phyloP scores from a whole-genome alignment of 2,329 filamentous ascomycete genomes.

The Colletotrichum noveboracense region DNA sequence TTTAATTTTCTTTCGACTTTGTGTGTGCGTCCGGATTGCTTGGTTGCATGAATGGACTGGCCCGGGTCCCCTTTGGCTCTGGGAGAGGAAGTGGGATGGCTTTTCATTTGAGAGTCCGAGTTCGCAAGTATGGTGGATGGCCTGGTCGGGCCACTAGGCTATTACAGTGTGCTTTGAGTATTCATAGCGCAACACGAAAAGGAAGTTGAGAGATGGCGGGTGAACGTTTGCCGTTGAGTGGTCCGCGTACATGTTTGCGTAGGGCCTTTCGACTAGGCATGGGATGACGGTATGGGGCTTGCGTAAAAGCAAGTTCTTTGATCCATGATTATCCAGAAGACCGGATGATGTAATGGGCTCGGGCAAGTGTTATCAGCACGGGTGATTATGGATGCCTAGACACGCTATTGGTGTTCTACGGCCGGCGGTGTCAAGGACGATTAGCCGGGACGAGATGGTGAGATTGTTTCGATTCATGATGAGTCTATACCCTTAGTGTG shows the following conservation, averaged over 20 bases:
- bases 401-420: background rate
- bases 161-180: conserved; percentile 4
- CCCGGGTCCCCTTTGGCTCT: background rate
- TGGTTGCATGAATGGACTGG: background rate
- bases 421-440: background rate
- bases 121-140: background rate
- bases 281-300: background rate
- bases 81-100: background rate
- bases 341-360: background rate
- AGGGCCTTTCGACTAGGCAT: background rate
- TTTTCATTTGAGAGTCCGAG: background rate
- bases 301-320: no score
- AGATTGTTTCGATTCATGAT: conserved; percentile 22
- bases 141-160: background rate
- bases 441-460: background rate
- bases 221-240: conserved; percentile 2
- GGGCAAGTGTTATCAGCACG: background rate
- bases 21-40: background rate
- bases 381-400: background rate
- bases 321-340: background rate
- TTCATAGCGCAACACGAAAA: conserved; percentile 20
- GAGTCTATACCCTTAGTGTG: conserved; percentile 25
- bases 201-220: conserved; percentile 16
- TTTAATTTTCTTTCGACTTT: background rate
- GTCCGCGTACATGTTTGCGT: background rate